Evolutionary conservation across 1,284 basidiomycete species (phyloP), one percentile per base, ranked within the genome.

Genomic region (Boletellus sp.): DNA sequence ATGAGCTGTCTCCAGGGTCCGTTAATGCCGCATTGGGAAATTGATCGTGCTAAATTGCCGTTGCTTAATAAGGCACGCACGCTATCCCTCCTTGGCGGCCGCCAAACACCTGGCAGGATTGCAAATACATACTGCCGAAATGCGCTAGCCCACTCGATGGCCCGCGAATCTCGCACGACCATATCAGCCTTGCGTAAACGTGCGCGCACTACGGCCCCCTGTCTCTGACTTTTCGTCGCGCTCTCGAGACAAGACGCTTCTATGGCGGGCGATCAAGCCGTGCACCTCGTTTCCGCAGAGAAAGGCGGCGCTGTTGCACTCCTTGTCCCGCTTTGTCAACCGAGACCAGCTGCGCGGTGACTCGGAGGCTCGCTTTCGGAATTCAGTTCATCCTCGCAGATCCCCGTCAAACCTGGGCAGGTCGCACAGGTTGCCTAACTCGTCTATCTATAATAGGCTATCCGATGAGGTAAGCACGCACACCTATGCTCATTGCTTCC

Each of bases 1-100:
- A 41, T 49, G 42, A 22, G 45, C 49, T 63, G 66, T 64, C 46
- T 63, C 63, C 53, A 67, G 64, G 65, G 63, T 63, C 60, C 62
- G 52, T 52, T 53, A 51, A 51, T 59, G 45, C 61, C 36, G 33
- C 37, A 60, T 66, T 47, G 8, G 45, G 65, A 26, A 27, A 42
- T 8, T n/a, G 52, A 60, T 62, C 59, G 37, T 44, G 41, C 54
- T 52, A 62, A 63, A 59, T 59, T 59, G 47, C 56, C 58, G 61
- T 64, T 27, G 26, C 38, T 29, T 42, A 38, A 62, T 42, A 42
- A 63, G 60, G 63, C 45, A 67, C 48, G 48, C 38, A 35, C 47
- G 48, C 47, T 47, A 50, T 58, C 45, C 61, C 61, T 51, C 50
- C 42, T 36, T 41, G 50, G 43, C 32, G 20, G 2, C 8, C 34